Conservation (phyloP, 805 yeast species). For the Candida taoyuanica region DNA sequence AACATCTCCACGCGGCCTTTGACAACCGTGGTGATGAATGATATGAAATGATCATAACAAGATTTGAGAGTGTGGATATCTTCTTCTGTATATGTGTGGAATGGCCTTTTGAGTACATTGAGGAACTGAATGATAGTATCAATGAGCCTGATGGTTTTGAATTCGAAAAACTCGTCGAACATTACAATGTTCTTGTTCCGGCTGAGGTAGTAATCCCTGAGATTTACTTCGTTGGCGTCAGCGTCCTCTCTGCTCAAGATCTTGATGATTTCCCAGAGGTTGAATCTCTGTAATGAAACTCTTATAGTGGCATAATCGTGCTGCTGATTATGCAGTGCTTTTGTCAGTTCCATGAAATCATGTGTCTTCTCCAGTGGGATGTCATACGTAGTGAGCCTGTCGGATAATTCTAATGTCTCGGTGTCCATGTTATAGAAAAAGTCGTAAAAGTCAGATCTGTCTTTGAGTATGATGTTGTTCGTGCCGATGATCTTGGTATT, state of each 20-base stretch:
- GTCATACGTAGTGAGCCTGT: conserved; percentile 12
- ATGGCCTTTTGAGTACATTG: background rate
- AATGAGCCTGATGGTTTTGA: conserved; percentile 22
- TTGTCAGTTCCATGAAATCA: conserved; percentile 19
- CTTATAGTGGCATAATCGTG: conserved; percentile 28
- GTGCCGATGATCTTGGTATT: conserved; percentile 55
- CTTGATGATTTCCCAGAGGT: conserved; percentile 30
- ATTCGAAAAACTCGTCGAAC: conserved; percentile 32
- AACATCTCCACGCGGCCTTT: conserved; percentile 18
- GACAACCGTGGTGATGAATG: conserved; percentile 1
- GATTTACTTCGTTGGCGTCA: conserved; percentile 19
- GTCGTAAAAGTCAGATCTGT: conserved; percentile 54
- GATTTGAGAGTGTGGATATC: background rate
- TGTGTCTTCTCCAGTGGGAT: conserved; percentile 19
- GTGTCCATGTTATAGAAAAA: conserved; percentile 55
- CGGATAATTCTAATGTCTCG: conserved; percentile 28
- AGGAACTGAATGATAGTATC: conserved; percentile 18
- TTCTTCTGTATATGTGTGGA: background rate
- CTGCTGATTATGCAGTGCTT: conserved; percentile 14
- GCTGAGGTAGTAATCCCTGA: conserved; percentile 29
- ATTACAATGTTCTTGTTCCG: conserved; percentile 30
- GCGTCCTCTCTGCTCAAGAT: conserved; percentile 21
- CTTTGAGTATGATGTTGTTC: conserved; percentile 59
- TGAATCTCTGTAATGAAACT: conserved; percentile 28
- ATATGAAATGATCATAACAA: conserved; percentile 10